Base-by-base conservation (phyloP, 2,329 filamentous ascomycete species). In the Scedosporium minutisporum region DNA sequence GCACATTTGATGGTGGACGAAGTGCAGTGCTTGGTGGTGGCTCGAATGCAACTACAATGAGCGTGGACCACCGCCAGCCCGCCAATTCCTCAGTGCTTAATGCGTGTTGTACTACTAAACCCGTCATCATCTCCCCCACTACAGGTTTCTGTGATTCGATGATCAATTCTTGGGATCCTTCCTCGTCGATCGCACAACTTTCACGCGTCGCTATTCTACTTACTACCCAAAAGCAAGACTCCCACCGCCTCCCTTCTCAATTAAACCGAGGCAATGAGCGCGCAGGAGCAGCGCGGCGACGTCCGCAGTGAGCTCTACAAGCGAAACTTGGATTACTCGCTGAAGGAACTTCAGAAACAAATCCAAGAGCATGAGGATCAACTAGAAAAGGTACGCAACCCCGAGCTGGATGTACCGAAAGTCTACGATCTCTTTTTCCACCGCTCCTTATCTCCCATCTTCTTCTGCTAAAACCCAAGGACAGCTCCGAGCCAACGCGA, bases 321-420 rank as follows among this genome's bases (percentile, higher is more conserved):
- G 61, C 71, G 78, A 51, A 84, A 81, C 68, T 76, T 93, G 55
- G 83, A 90, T 63, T 81, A 83, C 62, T 91, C 89, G 1, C 69
- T 93, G 55, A 81, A 80, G 65, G 86, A 88, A 69, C 82, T 93
- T 1, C 85, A 89, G 70, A 76, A 74, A 16, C 78, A 78, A 67
- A 78, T 87, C 33, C 75, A 76, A 62, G 79, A 86, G 68, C 79
- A 84, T 65, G 80, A 85, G 68, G 71, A 72, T 61, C 74, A 78
- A 61, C 71, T 87, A 18, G 71, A 75, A 63, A 77, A 76, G 71
- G 82, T 83, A 67, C 57, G 67, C 55, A 53, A 66, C 12, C 4
- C 16, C 51, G 9, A 46, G 5, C 16, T 23, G 12, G 46, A 14
- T 51, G 16, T 18, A 6, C 4, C 46, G 7, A 27, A 58, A 23